Evolutionary conservation across 192 early-diverging fungal genomes (phyloP).

Genomic region (Rhizophagus sp.): DNA sequence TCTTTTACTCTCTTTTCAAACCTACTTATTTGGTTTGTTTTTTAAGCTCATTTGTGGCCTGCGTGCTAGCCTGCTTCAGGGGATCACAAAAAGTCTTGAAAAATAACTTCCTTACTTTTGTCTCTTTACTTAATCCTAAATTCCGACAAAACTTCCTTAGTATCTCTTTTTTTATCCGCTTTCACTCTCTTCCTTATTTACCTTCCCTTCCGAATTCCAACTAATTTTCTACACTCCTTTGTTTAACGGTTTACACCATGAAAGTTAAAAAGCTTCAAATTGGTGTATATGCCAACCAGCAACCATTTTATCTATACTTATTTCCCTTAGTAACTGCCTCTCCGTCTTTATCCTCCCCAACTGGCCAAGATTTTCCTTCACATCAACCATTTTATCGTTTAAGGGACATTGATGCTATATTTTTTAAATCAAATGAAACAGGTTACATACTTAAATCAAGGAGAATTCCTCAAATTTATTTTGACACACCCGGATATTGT

Average conservation of each 20-base stretch:
- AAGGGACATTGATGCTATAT: slow-evolving; percentile 31
- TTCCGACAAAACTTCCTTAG: not conserved
- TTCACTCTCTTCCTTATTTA: not conserved
- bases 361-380: slow-evolving; percentile 7
- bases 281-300: slow-evolving; percentile 30
- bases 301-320: slow-evolving; percentile 31
- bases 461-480: slow-evolving; percentile 27
- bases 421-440: slow-evolving; percentile 13
- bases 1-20: slow-evolving; percentile 4
- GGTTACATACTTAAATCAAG: slow-evolving; percentile 23
- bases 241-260: slow-evolving; percentile 21
- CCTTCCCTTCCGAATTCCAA: slow-evolving; percentile 3
- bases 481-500: slow-evolving; percentile 32
- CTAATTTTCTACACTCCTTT: slow-evolving; percentile 18
- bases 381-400: slow-evolving; percentile 25
- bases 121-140: not conserved
- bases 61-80: not conserved
- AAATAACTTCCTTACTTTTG: too few relatives aligned
- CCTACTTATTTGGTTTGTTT: not conserved
- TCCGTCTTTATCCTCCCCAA: not conserved
- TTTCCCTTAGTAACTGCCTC: slow-evolving; percentile 26
- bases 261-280: slow-evolving; percentile 27
- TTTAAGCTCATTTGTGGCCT: slow-evolving; percentile 1
- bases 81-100: not conserved
- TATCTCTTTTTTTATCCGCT: not conserved